Evolutionary conservation across 2,329 filamentous ascomycete species (phyloP).

Genomic region (Beauveria rudraprayagi): DNA sequence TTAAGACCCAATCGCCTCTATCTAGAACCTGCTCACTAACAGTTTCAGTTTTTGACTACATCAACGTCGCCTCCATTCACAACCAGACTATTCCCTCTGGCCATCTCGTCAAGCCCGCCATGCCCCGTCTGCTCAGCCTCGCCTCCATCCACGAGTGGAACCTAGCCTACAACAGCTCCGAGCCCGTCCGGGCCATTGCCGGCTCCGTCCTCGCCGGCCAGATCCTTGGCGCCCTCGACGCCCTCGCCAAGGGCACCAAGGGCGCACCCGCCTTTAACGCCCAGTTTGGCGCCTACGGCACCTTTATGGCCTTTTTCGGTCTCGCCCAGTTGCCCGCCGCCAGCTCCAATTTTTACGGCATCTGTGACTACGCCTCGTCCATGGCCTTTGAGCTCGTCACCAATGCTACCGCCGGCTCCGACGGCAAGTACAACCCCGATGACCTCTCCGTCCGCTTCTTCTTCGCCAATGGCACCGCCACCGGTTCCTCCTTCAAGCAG

Average conservation of each 20-base stretch:
- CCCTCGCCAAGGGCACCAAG: slow-evolving; percentile 35
- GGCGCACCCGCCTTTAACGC: slow-evolving; percentile 36
- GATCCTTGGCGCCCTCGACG: slow-evolving; percentile 44
- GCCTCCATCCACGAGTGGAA: slow-evolving; percentile 76
- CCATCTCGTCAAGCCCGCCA: slow-evolving; percentile 50
- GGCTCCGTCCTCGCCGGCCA: slow-evolving; percentile 50
- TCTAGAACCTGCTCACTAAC: slow-evolving; percentile 1
- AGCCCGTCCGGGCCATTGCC: slow-evolving; percentile 51
- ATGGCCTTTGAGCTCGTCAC: slow-evolving; percentile 71
- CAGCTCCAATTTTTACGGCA: slow-evolving; percentile 58
- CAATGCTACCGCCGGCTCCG: slow-evolving; percentile 37
- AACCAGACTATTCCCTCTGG: slow-evolving; percentile 36
- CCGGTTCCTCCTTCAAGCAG: slow-evolving; percentile 39
- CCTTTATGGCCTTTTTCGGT: slow-evolving; percentile 57
- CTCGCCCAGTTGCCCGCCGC: slow-evolving; percentile 43
- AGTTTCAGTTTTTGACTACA: slow-evolving; percentile 47
- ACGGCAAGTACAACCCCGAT: slow-evolving; percentile 30
- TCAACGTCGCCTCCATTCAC: slow-evolving; percentile 54
- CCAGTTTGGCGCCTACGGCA: slow-evolving; percentile 54
- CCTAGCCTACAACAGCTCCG: slow-evolving; percentile 72
- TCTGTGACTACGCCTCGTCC: slow-evolving; percentile 76
- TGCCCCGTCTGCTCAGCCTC: slow-evolving; percentile 60
- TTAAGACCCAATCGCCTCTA: neutral
- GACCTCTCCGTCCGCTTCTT: slow-evolving; percentile 53
- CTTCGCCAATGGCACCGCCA: slow-evolving; percentile 51